These are phyloP conservation scores for Trypanosomatidae sp. DNA, from an alignment of 208 protist species.

Conservation along the genomic window DNA sequence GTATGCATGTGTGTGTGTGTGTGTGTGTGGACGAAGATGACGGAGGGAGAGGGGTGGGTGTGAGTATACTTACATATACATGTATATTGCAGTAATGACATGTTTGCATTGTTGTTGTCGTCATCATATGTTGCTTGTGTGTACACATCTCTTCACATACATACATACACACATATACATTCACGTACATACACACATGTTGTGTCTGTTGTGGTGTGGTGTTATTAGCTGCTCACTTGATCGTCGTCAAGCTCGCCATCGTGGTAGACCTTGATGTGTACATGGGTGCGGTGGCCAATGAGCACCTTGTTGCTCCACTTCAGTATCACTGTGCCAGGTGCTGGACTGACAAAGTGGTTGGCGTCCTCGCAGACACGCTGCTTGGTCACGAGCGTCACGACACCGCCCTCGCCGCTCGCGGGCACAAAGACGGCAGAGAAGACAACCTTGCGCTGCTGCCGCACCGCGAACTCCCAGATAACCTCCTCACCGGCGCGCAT, in stretches of 20 bases:
- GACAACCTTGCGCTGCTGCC: conserved; percentile 10
- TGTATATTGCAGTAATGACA: too few species aligned
- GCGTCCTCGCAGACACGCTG: conserved; percentile 15
- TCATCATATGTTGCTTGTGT: too few species aligned
- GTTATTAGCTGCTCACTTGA: not conserved
- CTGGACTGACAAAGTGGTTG: conserved; percentile 32
- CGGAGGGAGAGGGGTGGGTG: too few species aligned
- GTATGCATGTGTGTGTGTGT: too few species aligned
- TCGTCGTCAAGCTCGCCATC: too few species aligned
- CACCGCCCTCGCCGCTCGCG: conserved; percentile 12
- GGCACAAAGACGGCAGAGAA: conserved; percentile 37
- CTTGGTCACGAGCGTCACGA: conserved; percentile 9
- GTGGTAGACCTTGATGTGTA: conserved; percentile 22
- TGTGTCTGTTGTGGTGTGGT: not conserved
- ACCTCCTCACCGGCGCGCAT: conserved; percentile 22
- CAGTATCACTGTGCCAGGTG: conserved; percentile 27
- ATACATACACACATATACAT: conserved; percentile 2
- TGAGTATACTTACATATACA: too few species aligned
- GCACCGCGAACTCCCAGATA: conserved; percentile 47
- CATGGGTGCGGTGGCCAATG: conserved; percentile 5
- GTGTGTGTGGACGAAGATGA: too few species aligned
- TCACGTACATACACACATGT: conserved; percentile 1
- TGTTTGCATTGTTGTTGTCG: too few species aligned
- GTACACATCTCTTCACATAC: conserved; percentile 7
- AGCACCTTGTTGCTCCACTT: conserved; percentile 34